Conservation (phyloP, 2,329 filamentous ascomycete species). For the Cytospora chrysosperma region DNA sequence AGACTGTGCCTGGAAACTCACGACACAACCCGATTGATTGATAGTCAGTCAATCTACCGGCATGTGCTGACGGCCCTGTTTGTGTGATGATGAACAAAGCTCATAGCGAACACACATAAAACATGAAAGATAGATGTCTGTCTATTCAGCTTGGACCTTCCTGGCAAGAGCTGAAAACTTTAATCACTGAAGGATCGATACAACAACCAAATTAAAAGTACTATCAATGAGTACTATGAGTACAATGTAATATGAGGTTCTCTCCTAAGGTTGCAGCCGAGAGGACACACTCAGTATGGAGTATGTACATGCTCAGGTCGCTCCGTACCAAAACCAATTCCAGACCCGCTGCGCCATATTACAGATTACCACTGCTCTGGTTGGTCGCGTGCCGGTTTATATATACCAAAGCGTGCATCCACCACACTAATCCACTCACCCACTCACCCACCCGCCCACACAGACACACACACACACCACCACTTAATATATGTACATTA, state of each 20-base stretch:
- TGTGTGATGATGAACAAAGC: too few relatives aligned
- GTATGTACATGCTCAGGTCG: too few relatives aligned
- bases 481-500: background rate
- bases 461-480: background rate
- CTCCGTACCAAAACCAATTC: background rate
- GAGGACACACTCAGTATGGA: background rate
- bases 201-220: too few relatives aligned
- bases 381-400: constrained; percentile 11
- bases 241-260: too few relatives aligned
- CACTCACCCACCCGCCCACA: too few relatives aligned
- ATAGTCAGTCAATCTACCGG: background rate
- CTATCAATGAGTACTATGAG: background rate
- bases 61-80: too few relatives aligned
- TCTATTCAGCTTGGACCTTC: too few relatives aligned
- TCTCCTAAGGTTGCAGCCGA: background rate
- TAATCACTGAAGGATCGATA: background rate
- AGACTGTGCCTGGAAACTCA: background rate
- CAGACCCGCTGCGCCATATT: constrained; percentile 3
- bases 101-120: too few relatives aligned
- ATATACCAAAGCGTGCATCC: constrained; percentile 17
- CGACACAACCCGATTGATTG: background rate
- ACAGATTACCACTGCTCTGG: constrained; percentile 11
- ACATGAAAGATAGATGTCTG: too few relatives aligned
- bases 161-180: background rate
- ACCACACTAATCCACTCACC: constrained; percentile 13